Base-by-base conservation (phyloP, 352 stramenopile species). In the Phytophthora chlamydospora region DNA sequence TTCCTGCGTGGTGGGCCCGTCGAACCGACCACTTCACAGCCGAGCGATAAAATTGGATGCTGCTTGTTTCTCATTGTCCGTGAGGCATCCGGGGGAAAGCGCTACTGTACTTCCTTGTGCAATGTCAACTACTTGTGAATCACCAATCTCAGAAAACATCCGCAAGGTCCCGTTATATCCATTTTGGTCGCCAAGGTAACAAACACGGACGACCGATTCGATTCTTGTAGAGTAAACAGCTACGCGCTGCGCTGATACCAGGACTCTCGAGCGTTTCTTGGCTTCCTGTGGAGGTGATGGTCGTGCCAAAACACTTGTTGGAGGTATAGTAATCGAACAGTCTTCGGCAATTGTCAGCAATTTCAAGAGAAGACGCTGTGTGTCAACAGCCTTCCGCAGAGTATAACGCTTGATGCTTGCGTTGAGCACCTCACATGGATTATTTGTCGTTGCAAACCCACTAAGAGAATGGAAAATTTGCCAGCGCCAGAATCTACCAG, bases 361-460 rank as follows among this genome's bases (percentile, higher is more conserved):
- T 5, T 51, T 60, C 32, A 31, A 21, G 13, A 51, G 42, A 7
- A 60, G 31, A 6, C 41, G 31, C 17, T 31, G 29, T 7, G 32
- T 51, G 8, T 60, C 51, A 44, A 5, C 16, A 8, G 19, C 51
- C 10, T 51, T 60, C 3, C 45, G 31, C 13, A 40, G 38, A 0
- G 45, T 51, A n/a, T 64, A 62, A 2, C 51, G 45, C 29, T 68
- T 72, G 12, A 72, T 62, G 10, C 43, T 60, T 2, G 51, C 43
- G 24, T 67, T 66, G 52, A 60, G 68, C 3, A 64, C 58, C 49
- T 67, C 57, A 48, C 57, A 64, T 12, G 63, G 63, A 12, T 65
- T 67, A 24, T 68, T 68, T n/a, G 51, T 62, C 3, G 45, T 58
- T 6, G 39, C 39, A 33, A 53, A 68, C 34, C 33, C 39, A 11